Percentiles rank a stretch among this genome's conserved stretches.
phyloP scores from a whole-genome alignment of 495 filamentous ascomycete genomes.

The Xylaria sp. region DNA sequence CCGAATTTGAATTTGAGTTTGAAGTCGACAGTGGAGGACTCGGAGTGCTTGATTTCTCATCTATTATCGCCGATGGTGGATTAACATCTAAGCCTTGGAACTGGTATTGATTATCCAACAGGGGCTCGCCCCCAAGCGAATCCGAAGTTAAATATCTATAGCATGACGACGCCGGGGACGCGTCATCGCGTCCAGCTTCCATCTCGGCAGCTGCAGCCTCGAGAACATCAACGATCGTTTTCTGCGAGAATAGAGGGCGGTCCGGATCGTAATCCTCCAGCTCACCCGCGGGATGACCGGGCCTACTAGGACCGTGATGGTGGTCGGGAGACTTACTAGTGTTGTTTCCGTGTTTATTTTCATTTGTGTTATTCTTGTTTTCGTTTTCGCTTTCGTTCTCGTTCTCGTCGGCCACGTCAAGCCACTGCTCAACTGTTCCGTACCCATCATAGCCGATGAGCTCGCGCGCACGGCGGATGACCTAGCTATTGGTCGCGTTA shows the following conservation, averaged over 20 bases:
- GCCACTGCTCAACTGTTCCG: background rate
- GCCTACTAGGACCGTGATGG: background rate
- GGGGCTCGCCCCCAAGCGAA: background rate
- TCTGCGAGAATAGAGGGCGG: background rate
- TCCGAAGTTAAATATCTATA: background rate
- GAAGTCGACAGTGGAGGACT: background rate
- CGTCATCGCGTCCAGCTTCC: background rate
- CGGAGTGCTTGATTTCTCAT: too few species aligned
- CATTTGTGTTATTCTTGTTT: too few species aligned
- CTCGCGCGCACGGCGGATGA: background rate
- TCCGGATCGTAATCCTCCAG: background rate
- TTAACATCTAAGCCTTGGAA: too few species aligned
- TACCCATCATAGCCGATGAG: background rate
- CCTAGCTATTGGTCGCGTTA: background rate
- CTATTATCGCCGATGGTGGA: background rate
- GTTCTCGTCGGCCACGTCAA: background rate
- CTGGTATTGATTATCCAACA: background rate
- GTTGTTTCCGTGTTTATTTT: background rate
- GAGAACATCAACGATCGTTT: background rate
- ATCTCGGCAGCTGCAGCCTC: background rate
- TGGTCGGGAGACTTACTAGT: background rate
- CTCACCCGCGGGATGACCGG: background rate
- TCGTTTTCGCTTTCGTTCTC: background rate
- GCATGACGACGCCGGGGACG: background rate
- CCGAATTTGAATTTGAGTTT: background rate